Evolutionary conservation across 2,329 filamentous ascomycete species (phyloP).

Genomic region (Juglanconis sp.): DNA sequence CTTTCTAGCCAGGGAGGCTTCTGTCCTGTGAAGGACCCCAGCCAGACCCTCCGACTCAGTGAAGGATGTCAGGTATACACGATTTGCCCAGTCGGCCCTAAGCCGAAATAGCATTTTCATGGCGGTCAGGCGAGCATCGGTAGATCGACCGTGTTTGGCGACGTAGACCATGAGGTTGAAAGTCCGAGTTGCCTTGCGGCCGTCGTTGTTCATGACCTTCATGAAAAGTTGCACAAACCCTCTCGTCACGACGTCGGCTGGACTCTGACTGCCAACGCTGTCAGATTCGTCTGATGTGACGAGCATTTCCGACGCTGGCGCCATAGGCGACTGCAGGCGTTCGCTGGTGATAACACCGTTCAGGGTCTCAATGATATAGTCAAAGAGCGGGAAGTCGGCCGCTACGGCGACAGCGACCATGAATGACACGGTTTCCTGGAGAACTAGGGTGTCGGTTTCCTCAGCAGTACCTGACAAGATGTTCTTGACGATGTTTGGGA

Average conservation of each 20-base stretch:
- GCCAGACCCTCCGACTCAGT: constrained; percentile 74
- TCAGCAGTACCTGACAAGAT: constrained; percentile 59
- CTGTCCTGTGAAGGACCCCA: constrained; percentile 65
- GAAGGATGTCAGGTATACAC: constrained; percentile 67
- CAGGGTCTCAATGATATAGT: constrained; percentile 53
- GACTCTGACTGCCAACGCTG: constrained; percentile 42
- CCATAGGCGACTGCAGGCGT: constrained; percentile 40
- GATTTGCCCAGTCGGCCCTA: constrained; percentile 76
- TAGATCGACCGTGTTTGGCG: constrained; percentile 54
- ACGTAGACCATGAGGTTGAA: constrained; percentile 65
- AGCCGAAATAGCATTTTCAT: constrained; percentile 80
- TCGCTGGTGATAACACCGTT: constrained; percentile 48
- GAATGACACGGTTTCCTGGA: constrained; percentile 63
- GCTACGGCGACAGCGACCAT: constrained; percentile 62
- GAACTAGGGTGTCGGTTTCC: constrained; percentile 62
- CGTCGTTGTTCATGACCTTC: constrained; percentile 64
- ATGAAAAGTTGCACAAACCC: constrained; percentile 76
- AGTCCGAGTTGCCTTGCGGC: constrained; percentile 59
- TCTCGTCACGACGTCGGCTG: constrained; percentile 67
- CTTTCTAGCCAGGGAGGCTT: constrained; percentile 49
- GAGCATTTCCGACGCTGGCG: constrained; percentile 25
- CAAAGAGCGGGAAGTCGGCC: constrained; percentile 57
- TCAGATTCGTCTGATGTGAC: constrained; percentile 26
- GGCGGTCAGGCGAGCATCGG: constrained; percentile 68
- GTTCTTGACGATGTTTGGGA: constrained; percentile 57